A percentile compares a stretch with the other conserved stretches of the same genome.
Evolutionary conservation across 2,329 filamentous ascomycete species (phyloP).

Genomic region (Biscogniauxia mediterranea): DNA sequence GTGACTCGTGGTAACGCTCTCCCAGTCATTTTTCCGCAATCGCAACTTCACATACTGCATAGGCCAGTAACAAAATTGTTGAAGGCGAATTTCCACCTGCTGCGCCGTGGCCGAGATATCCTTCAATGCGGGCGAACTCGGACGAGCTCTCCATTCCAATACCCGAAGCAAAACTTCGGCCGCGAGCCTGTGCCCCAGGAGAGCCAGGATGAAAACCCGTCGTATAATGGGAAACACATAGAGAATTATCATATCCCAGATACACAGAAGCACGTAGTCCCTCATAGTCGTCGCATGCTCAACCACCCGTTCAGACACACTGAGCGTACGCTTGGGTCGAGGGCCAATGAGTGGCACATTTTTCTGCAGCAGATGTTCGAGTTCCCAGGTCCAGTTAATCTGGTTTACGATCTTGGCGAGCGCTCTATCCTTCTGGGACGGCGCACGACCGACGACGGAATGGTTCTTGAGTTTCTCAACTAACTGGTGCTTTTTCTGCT

Average conservation of each 20-base stretch:
- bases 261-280: constrained; percentile 66
- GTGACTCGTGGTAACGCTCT: constrained; percentile 90
- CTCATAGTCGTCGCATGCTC: constrained; percentile 87
- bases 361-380: constrained; percentile 80
- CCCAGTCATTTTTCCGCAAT: constrained; percentile 89
- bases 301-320: constrained; percentile 90
- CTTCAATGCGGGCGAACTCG: constrained; percentile 81
- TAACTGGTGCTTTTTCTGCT: constrained; percentile 62
- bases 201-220: constrained; percentile 68
- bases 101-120: constrained; percentile 96
- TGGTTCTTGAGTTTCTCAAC: constrained; percentile 87
- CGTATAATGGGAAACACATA: constrained; percentile 79
- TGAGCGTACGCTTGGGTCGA: constrained; percentile 78
- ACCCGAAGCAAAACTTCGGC: constrained; percentile 77
- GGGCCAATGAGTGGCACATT: constrained; percentile 85
- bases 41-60: constrained; percentile 91
- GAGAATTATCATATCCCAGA: constrained; percentile 69
- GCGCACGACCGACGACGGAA: constrained; percentile 72
- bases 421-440: constrained; percentile 79
- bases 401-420: constrained; percentile 83
- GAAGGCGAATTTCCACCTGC: constrained; percentile 92
- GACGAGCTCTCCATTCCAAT: constrained; percentile 80
- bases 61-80: constrained; percentile 99
- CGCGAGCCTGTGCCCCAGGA: constrained; percentile 76
- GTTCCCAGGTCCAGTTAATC: constrained; percentile 92